Evolutionary conservation across 495 filamentous ascomycete genomes (phyloP).

Genomic region (Aspergillus kassunensis): DNA sequence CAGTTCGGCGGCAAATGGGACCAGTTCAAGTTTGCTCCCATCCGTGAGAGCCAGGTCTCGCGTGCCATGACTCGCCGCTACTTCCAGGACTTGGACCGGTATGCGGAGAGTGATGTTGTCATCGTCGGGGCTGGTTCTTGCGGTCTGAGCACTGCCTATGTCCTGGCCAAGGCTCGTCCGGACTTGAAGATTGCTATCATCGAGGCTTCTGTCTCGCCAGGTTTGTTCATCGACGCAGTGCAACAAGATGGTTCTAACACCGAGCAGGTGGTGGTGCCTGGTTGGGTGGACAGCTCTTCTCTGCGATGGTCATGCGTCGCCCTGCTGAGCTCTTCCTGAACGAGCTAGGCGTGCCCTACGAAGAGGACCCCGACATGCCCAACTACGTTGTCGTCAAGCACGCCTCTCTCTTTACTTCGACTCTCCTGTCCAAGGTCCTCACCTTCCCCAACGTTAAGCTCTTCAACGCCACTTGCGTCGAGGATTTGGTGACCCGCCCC

Average conservation of each 20-base stretch:
- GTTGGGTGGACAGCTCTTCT: slow-evolving; percentile 90
- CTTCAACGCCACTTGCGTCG: slow-evolving; percentile 88
- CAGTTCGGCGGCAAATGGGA: slow-evolving; percentile 68
- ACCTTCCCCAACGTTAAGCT: slow-evolving; percentile 87
- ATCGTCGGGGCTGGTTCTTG: slow-evolving; percentile 87
- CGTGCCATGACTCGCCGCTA: slow-evolving; percentile 91
- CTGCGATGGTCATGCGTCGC: slow-evolving; percentile 90
- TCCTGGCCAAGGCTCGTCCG: slow-evolving; percentile 75
- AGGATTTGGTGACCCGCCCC: slow-evolving; percentile 81
- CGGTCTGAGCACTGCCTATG: slow-evolving; percentile 79
- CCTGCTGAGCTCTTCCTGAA: slow-evolving; percentile 78
- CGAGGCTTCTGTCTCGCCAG: slow-evolving; percentile 80
- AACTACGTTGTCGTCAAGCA: slow-evolving; percentile 90
- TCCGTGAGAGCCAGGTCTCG: slow-evolving; percentile 85
- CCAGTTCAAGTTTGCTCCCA: slow-evolving; percentile 74
- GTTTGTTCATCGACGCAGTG: slow-evolving; percentile 25
- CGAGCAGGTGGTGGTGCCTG: slow-evolving; percentile 72
- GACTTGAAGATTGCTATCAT: slow-evolving; percentile 90
- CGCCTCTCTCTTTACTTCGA: slow-evolving; percentile 85
- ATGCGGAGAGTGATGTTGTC: slow-evolving; percentile 88
- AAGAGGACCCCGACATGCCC: slow-evolving; percentile 78
- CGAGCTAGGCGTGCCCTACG: slow-evolving; percentile 78
- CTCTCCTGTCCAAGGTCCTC: slow-evolving; percentile 75
- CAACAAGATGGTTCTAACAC: too few relatives aligned
- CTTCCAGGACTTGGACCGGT: slow-evolving; percentile 82